These are phyloP conservation scores for Coemansia sp. DNA, from an alignment of 192 early-diverging fungal genomes.

Conservation along the genomic window DNA sequence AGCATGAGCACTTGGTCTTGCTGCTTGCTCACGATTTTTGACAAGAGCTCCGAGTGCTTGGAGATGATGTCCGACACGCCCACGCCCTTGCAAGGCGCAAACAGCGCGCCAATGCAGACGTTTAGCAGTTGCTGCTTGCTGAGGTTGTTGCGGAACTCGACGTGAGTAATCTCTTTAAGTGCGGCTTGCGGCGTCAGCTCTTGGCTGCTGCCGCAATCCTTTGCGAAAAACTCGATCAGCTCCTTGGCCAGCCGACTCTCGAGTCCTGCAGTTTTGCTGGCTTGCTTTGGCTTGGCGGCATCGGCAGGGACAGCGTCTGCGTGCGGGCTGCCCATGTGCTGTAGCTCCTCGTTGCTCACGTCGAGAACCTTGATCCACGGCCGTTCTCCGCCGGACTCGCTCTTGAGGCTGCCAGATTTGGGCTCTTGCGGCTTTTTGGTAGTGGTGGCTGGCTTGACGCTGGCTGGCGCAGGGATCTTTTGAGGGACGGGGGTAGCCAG, in stretches of 20 bases:
- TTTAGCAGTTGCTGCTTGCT: constrained; percentile 77
- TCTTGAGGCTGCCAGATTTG: constrained; percentile 14
- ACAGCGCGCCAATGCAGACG: constrained; percentile 64
- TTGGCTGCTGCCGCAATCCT: constrained; percentile 4
- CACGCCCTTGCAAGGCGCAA: constrained; percentile 25
- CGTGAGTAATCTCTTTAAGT: constrained; percentile 80
- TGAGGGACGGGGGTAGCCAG: constrained; percentile 37
- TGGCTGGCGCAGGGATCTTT: constrained; percentile 27
- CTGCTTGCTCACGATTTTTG: constrained; percentile 37
- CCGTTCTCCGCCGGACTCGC: constrained; percentile 22
- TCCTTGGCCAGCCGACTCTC: constrained; percentile 31
- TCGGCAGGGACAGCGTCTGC: constrained; percentile 11
- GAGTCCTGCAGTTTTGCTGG: constrained; percentile 32
- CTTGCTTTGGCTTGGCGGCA: constrained; percentile 15
- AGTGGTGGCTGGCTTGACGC: constrained; percentile 10
- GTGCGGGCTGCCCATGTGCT: constrained; percentile 48
- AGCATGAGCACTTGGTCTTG: constrained; percentile 50
- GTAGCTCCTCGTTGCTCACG: constrained; percentile 34
- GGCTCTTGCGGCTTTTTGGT: constrained; percentile 21
- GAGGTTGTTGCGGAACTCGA: constrained; percentile 84
- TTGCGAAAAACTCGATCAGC: constrained; percentile 17
- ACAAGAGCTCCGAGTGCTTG: constrained; percentile 27
- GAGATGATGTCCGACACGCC: constrained; percentile 23
- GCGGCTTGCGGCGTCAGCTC: constrained; percentile 53
- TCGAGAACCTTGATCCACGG: constrained; percentile 55